These are phyloP conservation scores for Sphagnum magellanicum DNA, from an alignment of 228 moss, liverwort and hornwort genomes.

Conservation along the genomic window DNA sequence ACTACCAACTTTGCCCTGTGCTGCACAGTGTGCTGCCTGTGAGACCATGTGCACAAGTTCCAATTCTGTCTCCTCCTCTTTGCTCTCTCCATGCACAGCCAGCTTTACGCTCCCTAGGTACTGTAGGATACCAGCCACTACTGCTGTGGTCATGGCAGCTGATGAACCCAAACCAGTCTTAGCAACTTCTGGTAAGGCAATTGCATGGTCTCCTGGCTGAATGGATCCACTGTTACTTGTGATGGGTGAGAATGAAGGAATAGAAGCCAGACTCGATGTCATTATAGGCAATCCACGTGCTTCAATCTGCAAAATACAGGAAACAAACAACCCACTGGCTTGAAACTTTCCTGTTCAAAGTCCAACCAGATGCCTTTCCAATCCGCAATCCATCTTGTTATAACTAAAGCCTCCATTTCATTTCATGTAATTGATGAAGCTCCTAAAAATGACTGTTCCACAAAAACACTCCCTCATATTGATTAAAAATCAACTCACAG, in stretches of 20 bases:
- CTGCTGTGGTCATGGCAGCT: conserved; percentile 63
- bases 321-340: neutral
- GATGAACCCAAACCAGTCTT: conserved; percentile 71
- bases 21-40: conserved; percentile 96
- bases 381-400: neutral
- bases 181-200: conserved; percentile 75
- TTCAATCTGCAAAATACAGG: conserved; percentile 56
- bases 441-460: no score
- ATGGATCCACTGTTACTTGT: conserved; percentile 49
- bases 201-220: conserved; percentile 43
- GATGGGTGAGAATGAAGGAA: conserved; percentile 81
- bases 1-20: conserved; percentile 96
- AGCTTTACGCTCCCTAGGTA: conserved; percentile 55
- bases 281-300: conserved; percentile 55
- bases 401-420: no score
- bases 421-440: no score
- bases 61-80: conserved; percentile 38
- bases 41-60: conserved; percentile 71
- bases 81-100: conserved; percentile 46
- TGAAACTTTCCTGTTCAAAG: neutral
- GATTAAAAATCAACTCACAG: no score
- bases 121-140: conserved; percentile 45
- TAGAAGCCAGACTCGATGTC: conserved; percentile 54
- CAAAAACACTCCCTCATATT: no score
- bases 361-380: neutral